Base-by-base conservation (phyloP, 345 rosid species). In the Camelina sativa region DNA sequence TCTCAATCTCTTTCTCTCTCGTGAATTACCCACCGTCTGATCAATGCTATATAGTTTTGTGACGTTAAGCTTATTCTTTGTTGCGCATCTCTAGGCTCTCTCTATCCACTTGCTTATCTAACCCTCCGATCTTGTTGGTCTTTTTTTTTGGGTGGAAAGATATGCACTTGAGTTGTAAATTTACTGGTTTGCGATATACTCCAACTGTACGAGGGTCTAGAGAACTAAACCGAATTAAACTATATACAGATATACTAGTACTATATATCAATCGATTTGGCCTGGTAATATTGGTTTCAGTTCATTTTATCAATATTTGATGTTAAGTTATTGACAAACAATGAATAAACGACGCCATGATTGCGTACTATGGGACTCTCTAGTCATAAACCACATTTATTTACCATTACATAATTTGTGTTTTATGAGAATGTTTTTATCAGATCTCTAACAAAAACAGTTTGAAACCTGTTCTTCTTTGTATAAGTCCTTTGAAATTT, bases 1-100 rank as follows among this genome's bases (percentile, higher is more conserved):
- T 34, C 2, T 34, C 37, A 34, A 34, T 34, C 19, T 38, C 65
- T 37, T 57, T 16, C 19, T 28, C 65, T 37, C 63, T 59, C 65
- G 53, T 72, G 53, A 67, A 67, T n/a, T 67, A 8, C 0, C 30
- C 73, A 78, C 81, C 77, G 81, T 78, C 62, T 10, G 81, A 78
- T 78, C 81, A 72, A 72, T 9, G 63, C 64, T 48, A 23, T 23
- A 8, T 12, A 22, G 37, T 34, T 70, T 59, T 41, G 41, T 78
- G 77, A 72, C 69, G 69, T 72, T 72, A 43, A 34, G 72, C 35
- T 46, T 47, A 15, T 37, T 54, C n/a, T 59, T 59, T 22, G n/a
- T 54, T 52, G 65, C 73, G 68, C 76, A 71, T 77, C 76, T 72
- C 80, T 77, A 77, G 67, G 80, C 60, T 47, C 20, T 17, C 46